These are phyloP conservation scores for Dactylis glomerata DNA, from an alignment of 176 grass and related monocot genomes.

Conservation along the genomic window DNA sequence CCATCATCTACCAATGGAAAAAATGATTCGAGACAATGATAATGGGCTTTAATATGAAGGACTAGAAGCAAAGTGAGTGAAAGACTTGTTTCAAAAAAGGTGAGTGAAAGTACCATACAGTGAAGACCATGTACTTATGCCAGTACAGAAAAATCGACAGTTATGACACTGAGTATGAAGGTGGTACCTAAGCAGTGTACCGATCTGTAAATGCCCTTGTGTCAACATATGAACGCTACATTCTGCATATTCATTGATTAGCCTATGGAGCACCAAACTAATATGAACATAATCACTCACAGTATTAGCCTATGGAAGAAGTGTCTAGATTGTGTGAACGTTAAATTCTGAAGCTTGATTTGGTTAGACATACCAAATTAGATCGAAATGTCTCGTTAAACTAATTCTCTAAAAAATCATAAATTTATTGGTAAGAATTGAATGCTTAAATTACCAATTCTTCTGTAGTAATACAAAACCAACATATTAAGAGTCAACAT, in stretches of 20 bases:
- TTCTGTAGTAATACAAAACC: conserved; percentile 1
- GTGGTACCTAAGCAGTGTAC: neutral
- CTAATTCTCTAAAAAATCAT: neutral
- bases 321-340: neutral
- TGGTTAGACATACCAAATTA: neutral
- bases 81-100: too few species aligned
- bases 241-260: too few species aligned
- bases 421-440: neutral
- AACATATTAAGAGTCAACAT: neutral
- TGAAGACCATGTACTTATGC: neutral
- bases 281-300: neutral
- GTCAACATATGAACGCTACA: neutral
- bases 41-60: conserved; percentile 4
- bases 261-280: conserved; percentile 3
- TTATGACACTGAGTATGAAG: conserved; percentile 5
- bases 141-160: neutral
- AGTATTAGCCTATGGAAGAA: neutral
- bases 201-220: neutral
- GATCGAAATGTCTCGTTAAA: neutral
- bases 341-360: conserved; percentile 14
- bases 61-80: conserved; percentile 16
- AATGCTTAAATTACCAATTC: neutral
- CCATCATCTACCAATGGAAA: neutral
- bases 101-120: neutral
- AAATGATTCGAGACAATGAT: neutral